These are phyloP conservation scores for Suillus paluster DNA, from an alignment of 768 basidiomycete genomes.

Conservation along the genomic window DNA sequence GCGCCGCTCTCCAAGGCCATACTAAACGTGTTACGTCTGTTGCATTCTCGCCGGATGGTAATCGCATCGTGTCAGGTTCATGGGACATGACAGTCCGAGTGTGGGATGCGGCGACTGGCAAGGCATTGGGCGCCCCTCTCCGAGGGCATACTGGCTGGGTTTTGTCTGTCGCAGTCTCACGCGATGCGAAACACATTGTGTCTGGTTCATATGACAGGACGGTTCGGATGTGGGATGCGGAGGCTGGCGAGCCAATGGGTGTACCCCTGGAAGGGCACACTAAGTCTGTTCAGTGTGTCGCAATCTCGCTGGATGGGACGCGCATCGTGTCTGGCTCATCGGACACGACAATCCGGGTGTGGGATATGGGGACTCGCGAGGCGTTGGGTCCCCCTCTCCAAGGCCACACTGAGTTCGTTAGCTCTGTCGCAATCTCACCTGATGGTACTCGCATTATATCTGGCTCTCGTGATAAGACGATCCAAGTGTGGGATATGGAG, in stretches of 20 bases:
- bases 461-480: slow-evolving; percentile 4
- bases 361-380: neutral
- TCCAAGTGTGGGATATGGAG: slow-evolving; percentile 6
- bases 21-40: neutral
- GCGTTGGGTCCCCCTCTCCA: neutral
- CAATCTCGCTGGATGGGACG: slow-evolving; percentile 1
- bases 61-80: slow-evolving; percentile 15
- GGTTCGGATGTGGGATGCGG: slow-evolving; percentile 6
- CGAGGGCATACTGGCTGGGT: neutral
- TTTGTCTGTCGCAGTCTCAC: slow-evolving; percentile 6
- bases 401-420: neutral
- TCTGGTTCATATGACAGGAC: slow-evolving; percentile 1
- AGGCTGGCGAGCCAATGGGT: neutral
- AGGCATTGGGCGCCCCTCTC: no score
- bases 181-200: neutral
- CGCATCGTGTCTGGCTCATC: slow-evolving; percentile 2
- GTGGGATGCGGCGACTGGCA: slow-evolving; percentile 10
- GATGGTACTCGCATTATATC: slow-evolving; percentile 6
- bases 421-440: slow-evolving; percentile 6
- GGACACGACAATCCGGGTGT: slow-evolving; percentile 4
- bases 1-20: slow-evolving; percentile 9
- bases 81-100: slow-evolving; percentile 15
- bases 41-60: slow-evolving; percentile 9
- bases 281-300: neutral
- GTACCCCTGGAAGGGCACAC: neutral